These are phyloP conservation scores for Lecanicillium sp. DNA, from an alignment of 2,329 filamentous ascomycete species.

Conservation along the genomic window DNA sequence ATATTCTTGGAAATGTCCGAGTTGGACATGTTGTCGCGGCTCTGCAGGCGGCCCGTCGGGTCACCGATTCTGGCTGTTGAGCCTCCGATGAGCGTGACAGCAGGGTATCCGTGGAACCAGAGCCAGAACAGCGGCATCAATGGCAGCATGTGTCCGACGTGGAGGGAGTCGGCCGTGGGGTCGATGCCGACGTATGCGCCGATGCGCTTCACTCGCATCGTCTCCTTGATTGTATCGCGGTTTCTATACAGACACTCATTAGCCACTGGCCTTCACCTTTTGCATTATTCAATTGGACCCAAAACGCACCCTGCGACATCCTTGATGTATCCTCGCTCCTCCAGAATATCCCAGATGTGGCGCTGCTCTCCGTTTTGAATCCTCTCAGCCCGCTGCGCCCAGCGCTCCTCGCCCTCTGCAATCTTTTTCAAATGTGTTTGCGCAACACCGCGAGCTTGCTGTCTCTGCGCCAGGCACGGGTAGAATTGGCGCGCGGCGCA, in stretches of 20 bases:
- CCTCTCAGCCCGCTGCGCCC: slow-evolving; percentile 36
- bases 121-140: slow-evolving; percentile 82
- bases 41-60: slow-evolving; percentile 61
- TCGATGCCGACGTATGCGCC: slow-evolving; percentile 77
- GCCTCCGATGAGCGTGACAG: slow-evolving; percentile 62
- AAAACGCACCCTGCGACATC: slow-evolving; percentile 61
- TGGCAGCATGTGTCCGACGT: slow-evolving; percentile 73
- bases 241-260: slow-evolving; percentile 24
- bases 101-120: slow-evolving; percentile 65
- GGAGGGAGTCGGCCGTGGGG: slow-evolving; percentile 70
- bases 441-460: slow-evolving; percentile 28
- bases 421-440: slow-evolving; percentile 36
- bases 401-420: slow-evolving; percentile 32
- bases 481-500: slow-evolving; percentile 15
- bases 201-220: slow-evolving; percentile 58
- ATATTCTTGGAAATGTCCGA: slow-evolving; percentile 55
- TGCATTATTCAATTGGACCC: slow-evolving; percentile 5
- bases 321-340: slow-evolving; percentile 67
- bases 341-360: slow-evolving; percentile 55
- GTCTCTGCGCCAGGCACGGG: slow-evolving; percentile 14
- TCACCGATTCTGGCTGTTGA: slow-evolving; percentile 74
- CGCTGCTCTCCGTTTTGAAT: slow-evolving; percentile 42
- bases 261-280: not conserved
- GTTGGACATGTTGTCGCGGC: slow-evolving; percentile 45
- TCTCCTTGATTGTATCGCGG: slow-evolving; percentile 47